Evolutionary conservation across 2,329 filamentous ascomycete genomes (phyloP), one percentile per base, ranked within the genome.

Genomic region (Botrytis porri): DNA sequence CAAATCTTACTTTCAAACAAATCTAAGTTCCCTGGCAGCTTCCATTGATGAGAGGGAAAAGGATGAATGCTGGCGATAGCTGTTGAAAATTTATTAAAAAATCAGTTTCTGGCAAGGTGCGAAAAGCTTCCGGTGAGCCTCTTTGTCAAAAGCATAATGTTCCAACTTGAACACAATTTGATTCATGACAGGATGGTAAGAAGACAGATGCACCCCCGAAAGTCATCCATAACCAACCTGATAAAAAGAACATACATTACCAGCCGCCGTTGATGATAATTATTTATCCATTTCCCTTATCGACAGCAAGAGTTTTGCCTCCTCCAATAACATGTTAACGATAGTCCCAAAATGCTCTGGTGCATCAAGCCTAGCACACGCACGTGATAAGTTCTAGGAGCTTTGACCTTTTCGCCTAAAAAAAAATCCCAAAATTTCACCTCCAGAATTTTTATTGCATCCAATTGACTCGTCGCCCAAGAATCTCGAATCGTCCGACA

Each of bases 391-490:
- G 4, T 25, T 12, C 2, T 18, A 16, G 63, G 64, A 72, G 70
- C 70, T 72, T 61, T 54, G 70, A 69, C 70, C 32, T 35, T 57
- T 67, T 70, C 70, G 60, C 70, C 22, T 43, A 54, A 67, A 71
- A 66, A 71, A 67, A 67, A 43, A 57, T 32, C 51, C 51, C 54
- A 72, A 69, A 72, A 72, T 48, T 69, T 72, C 63, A 60, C 14
- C 45, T 61, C 74, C 69, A 71, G 73, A 72, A 74, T 63, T 57
- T 75, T 71, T 72, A 75, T 71, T 73, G 77, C 77, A 67, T 67
- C 54, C 63, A 69, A 72, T 69, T 72, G 70, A 69, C 70, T 51
- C 41, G 70, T 72, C 45, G 70, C 62, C 61, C 48, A 64, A 72
- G 45, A 57, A 69, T 72, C 63, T 72, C 39, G 51, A 72, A 61